Base-by-base conservation (phyloP, 2,329 filamentous ascomycete genomes). In the Pyricularia grisea region DNA sequence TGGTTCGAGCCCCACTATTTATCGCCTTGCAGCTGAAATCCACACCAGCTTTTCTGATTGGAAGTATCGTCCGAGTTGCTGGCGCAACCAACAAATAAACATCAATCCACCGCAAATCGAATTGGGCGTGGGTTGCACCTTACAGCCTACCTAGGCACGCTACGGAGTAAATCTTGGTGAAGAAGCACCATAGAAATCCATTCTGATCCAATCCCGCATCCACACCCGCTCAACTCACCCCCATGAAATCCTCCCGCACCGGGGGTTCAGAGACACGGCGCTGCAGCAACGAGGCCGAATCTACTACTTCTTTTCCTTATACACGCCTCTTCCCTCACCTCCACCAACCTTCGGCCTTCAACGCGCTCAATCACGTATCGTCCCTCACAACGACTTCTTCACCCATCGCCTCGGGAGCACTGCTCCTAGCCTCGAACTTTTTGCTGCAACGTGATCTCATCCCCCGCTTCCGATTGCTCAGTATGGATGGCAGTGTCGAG, bases 361-460 rank as follows among this genome's bases (percentile, higher is more conserved):
- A 23, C 66, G 66, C 55, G 66, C 20, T 31, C n/a, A n/a, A 50
- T 23, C 17, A 50, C 65, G 31, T 28, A 50, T 42, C 65, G 25
- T 61, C 71, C 73, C 69, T 70, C 74, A 73, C 71, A 67, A 76
- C 75, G 73, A 73, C 72, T 73, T 72, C 72, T 67, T 73, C 75
- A 71, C 72, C 75, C 70, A 73, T 75, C 67, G 72, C 72, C 28
- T 69, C 75, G 65, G 79, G 79, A 76, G 77, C 78, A 69, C 72
- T 79, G 77, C 78, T 80, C 74, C 76, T 80, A 72, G 75, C 77
- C 71, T 76, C 76, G 69, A 75, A 72, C 69, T 75, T 76, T 71
- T 71, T 77, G 70, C 72, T 75, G 69, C 73, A 76, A 42, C 67
- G 61, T 42, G 55, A 68, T 20, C 55, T 68, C 55, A 63, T 68